Base-by-base conservation (phyloP, 306 rosid genomes). In the Castanopsis chinensis region DNA sequence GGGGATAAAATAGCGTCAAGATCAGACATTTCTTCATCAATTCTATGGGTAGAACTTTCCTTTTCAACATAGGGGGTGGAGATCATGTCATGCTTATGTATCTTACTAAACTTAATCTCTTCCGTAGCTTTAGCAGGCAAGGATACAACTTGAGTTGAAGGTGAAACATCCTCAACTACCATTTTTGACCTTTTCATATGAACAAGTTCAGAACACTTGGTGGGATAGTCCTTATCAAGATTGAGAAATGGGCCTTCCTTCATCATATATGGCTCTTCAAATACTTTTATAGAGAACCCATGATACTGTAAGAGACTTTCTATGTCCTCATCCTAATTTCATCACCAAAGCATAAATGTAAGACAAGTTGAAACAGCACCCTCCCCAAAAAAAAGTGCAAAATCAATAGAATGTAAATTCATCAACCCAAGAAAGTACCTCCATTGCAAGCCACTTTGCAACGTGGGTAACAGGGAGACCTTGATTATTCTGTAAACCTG, bases 361-460 rank as follows among this genome's bases (percentile, higher is more conserved):
- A 82, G 84, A 72, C 60, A 69, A 76, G 76, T 68, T 33, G 65
- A 74, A 82, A 86, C 20, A 63, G 57, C 15, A 53, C 32, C 23
- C n/a, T n/a, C 19, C 61, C 30, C 30, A 60, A 35, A 37, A 55
- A 23, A 17, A 28, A 35, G 43, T 28, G 43, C 71, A 78, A 60
- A 79, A 54, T 32, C 27, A 57, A 83, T 54, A 73, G 68, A 69
- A 65, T 28, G 71, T 37, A 78, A 58, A 65, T 71, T 73, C 57
- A 79, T 72, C 69, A 76, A 83, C 69, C 78, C 75, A 81, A 78
- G 75, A 77, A 68, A 55, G 33, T 90, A 93, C 99, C 99, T 93
- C 98, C 99, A 95, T 84, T 32, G 93, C 97, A 78, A 95, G 91
- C 99, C 99, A 95, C 68, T 85, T 80, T 68, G 97, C 84, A 86